Percentiles rank a stretch among this genome's conserved stretches.
Conservation (phyloP, 2,329 filamentous ascomycete genomes). For the Apiospora saccharicola region DNA sequence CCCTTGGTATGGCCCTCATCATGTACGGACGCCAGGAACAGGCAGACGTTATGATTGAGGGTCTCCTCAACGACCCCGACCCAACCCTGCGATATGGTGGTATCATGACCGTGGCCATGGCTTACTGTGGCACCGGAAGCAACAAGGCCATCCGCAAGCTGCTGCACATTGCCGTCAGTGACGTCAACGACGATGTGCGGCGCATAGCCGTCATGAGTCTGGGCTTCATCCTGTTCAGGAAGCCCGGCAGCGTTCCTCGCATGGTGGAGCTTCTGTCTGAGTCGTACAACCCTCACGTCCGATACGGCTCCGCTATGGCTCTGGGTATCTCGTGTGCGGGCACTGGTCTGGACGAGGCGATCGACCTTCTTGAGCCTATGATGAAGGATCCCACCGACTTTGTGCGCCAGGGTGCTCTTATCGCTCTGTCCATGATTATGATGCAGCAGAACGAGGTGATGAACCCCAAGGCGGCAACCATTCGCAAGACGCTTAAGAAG, state of each 20-base stretch:
- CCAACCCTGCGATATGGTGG: slow-evolving; percentile 94
- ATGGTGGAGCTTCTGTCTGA: slow-evolving; percentile 99
- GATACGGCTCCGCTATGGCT: slow-evolving; percentile 98
- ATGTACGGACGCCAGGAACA: slow-evolving; percentile 97
- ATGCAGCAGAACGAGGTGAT: slow-evolving; percentile 99
- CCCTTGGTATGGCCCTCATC: slow-evolving; percentile 96
- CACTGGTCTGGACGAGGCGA: slow-evolving; percentile 93
- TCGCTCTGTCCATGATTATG: slow-evolving; percentile 96
- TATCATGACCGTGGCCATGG: slow-evolving; percentile 97
- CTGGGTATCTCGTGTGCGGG: slow-evolving; percentile 97
- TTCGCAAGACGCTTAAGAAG: slow-evolving; percentile 93
- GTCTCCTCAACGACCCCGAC: slow-evolving; percentile 90
- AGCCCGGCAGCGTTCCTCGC: slow-evolving; percentile 93
- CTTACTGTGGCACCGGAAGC: slow-evolving; percentile 96
- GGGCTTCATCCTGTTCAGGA: slow-evolving; percentile 97
- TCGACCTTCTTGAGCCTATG: slow-evolving; percentile 97
- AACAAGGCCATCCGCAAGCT: slow-evolving; percentile 98
- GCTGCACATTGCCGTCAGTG: slow-evolving; percentile 94
- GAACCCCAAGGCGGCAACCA: slow-evolving; percentile 93
- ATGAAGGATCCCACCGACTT: slow-evolving; percentile 99
- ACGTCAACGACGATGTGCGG: slow-evolving; percentile 97
- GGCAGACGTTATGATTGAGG: slow-evolving; percentile 93
- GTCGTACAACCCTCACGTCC: slow-evolving; percentile 98
- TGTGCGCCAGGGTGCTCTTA: slow-evolving; percentile 93
- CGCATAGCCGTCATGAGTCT: slow-evolving; percentile 96